A percentile compares a stretch with the other conserved stretches of the same genome.
Evolutionary conservation across 2,329 filamentous ascomycete genomes (phyloP).

Genomic region (Colletotrichum sp.): DNA sequence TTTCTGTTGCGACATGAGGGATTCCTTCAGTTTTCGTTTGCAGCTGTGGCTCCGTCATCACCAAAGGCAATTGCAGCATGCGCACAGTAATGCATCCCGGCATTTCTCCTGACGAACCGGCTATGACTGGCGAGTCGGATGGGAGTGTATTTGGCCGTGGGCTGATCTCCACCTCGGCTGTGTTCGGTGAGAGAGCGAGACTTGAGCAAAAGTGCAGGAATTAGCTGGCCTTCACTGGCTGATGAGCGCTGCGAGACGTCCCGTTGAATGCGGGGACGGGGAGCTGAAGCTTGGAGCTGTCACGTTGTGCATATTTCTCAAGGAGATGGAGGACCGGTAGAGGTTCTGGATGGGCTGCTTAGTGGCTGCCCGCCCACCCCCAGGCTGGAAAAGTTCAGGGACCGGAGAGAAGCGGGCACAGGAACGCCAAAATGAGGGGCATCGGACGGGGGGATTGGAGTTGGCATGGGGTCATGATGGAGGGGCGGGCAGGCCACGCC

Average conservation of each 20-base stretch:
- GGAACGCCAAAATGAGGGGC: conserved; percentile 17
- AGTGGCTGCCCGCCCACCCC: not conserved
- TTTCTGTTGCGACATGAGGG: not conserved
- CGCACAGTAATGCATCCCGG: not conserved
- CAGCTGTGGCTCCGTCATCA: not conserved
- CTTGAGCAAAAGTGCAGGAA: not conserved
- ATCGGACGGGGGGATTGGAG: conserved; percentile 6
- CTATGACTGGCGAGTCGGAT: conserved; percentile 16
- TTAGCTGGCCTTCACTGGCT: not conserved
- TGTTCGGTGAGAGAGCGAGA: conserved; percentile 11
- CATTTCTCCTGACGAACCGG: not conserved
- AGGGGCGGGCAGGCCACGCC: not conserved
- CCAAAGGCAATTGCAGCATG: not conserved
- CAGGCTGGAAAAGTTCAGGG: not conserved
- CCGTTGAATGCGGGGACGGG: conserved; percentile 13
- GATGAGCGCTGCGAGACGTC: conserved; percentile 2
- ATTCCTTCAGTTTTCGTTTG: not conserved
- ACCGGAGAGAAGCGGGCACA: conserved; percentile 19
- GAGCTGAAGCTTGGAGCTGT: not conserved
- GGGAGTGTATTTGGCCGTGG: not conserved
- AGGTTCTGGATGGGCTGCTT: not conserved
- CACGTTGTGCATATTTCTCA: not conserved
- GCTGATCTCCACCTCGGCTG: conserved; percentile 17
- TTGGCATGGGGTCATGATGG: conserved; percentile 9
- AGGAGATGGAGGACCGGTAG: not conserved